Evolutionary conservation across 345 rosid species (phyloP).

Genomic region (Laguncularia racemosa): DNA sequence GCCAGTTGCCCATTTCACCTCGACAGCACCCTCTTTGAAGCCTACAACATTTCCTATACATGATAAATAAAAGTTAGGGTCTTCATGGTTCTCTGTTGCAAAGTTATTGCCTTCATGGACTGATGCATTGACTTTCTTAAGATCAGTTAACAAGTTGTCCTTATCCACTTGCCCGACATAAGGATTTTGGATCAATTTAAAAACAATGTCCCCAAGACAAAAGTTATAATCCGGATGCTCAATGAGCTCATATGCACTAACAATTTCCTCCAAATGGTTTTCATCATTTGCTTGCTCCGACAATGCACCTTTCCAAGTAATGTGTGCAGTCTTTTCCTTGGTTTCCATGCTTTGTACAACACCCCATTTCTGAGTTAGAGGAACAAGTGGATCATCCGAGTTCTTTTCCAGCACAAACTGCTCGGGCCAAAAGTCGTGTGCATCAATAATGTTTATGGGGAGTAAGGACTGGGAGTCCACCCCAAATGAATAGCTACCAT

Average conservation of each 20-base stretch:
- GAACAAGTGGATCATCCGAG: slow-evolving; percentile 27
- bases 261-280: slow-evolving; percentile 48
- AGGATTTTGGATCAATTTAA: slow-evolving; percentile 25
- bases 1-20: slow-evolving; percentile 84
- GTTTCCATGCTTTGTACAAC: slow-evolving; percentile 55
- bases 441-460: slow-evolving; percentile 50
- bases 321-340: slow-evolving; percentile 69
- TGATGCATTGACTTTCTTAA: slow-evolving; percentile 11
- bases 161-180: slow-evolving; percentile 12
- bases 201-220: slow-evolving; percentile 67
- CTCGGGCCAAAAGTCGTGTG: slow-evolving; percentile 87
- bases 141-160: slow-evolving; percentile 13
- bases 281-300: slow-evolving; percentile 21
- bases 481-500: slow-evolving; percentile 45
- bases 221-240: slow-evolving; percentile 80
- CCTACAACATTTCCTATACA: slow-evolving; percentile 66
- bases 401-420: slow-evolving; percentile 79
- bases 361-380: slow-evolving; percentile 57
- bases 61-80: slow-evolving; percentile 28
- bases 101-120: slow-evolving; percentile 13
- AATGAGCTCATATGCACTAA: slow-evolving; percentile 77
- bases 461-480: slow-evolving; percentile 53
- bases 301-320: slow-evolving; percentile 47
- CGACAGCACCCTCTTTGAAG: slow-evolving; percentile 57
- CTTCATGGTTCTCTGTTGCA: slow-evolving; percentile 17